Conservation (phyloP, 805 yeast species). For the Metschnikowia chrysomelidarum region DNA sequence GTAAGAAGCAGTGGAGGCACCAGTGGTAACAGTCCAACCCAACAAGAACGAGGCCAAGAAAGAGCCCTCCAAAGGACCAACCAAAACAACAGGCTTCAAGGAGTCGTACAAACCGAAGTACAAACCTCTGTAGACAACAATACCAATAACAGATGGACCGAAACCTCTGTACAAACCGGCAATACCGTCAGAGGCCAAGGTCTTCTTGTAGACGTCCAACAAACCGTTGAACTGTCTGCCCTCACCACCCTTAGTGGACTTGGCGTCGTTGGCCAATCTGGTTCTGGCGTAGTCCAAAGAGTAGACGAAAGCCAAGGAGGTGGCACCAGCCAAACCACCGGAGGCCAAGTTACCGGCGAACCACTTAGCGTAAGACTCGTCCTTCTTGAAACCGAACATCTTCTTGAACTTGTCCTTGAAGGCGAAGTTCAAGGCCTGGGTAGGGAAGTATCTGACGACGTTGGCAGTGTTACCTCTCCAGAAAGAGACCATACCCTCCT, state of each 20-base stretch:
- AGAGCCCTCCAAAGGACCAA: slow-evolving; percentile 91
- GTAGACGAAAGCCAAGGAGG: slow-evolving; percentile 89
- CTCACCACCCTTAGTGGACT: slow-evolving; percentile 82
- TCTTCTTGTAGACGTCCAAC: slow-evolving; percentile 94
- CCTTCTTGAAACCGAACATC: slow-evolving; percentile 96
- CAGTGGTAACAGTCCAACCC: slow-evolving; percentile 98
- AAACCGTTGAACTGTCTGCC: slow-evolving; percentile 97
- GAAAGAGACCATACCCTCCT: slow-evolving; percentile 90
- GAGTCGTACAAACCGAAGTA: slow-evolving; percentile 98
- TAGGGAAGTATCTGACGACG: slow-evolving; percentile 98
- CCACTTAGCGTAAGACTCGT: slow-evolving; percentile 90
- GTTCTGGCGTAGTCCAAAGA: slow-evolving; percentile 98
- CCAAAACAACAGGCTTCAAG: slow-evolving; percentile 89
- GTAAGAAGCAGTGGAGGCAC: slow-evolving; percentile 98
- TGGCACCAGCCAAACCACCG: slow-evolving; percentile 98
- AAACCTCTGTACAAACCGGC: slow-evolving; percentile 99
- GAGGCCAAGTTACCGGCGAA: slow-evolving; percentile 98
- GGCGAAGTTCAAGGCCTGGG: slow-evolving; percentile 98
- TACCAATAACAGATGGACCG: slow-evolving; percentile 98
- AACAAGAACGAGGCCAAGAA: slow-evolving; percentile 93
- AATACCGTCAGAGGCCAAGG: slow-evolving; percentile 92
- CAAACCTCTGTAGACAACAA: slow-evolving; percentile 97
- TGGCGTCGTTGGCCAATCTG: slow-evolving; percentile 98
- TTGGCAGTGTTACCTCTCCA: slow-evolving; percentile 99
- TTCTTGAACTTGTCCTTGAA: slow-evolving; percentile 97